phyloP scores from a whole-genome alignment of 495 filamentous ascomycete genomes.

The Penicillium samsonianum region DNA sequence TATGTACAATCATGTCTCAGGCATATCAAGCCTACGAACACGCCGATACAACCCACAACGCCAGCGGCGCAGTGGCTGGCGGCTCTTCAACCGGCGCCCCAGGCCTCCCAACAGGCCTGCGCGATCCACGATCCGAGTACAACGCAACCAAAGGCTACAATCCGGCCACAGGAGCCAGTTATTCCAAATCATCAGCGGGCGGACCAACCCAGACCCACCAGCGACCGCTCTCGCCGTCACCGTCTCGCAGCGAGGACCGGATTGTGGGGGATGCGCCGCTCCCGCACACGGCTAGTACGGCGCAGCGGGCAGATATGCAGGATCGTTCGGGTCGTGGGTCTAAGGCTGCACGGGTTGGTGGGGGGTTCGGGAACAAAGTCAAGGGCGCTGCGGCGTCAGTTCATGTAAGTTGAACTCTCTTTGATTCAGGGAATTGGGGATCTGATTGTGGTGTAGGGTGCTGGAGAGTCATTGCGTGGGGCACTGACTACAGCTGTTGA shows the following conservation, averaged over 20 bases:
- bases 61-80: constrained; percentile 9
- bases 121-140: constrained; percentile 26
- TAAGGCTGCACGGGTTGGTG: neutral
- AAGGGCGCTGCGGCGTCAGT: constrained; percentile 33
- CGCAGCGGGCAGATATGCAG: constrained; percentile 17
- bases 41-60: neutral
- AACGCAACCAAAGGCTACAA: constrained; percentile 29
- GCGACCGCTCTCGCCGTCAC: constrained; percentile 6
- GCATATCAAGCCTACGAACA: neutral
- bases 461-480: constrained; percentile 49
- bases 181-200: constrained; percentile 13
- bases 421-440: neutral
- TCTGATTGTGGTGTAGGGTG: constrained; percentile 29
- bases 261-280: constrained; percentile 17
- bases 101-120: constrained; percentile 20
- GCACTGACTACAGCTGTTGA: constrained; percentile 42
- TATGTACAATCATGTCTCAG: neutral
- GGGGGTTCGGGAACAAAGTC: constrained; percentile 20
- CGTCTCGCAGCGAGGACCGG: constrained; percentile 16
- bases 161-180: constrained; percentile 33
- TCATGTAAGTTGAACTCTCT: constrained; percentile 35
- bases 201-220: constrained; percentile 14
- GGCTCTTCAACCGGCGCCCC: constrained; percentile 38
- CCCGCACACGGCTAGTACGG: constrained; percentile 20
- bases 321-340: constrained; percentile 11